phyloP scores from a whole-genome alignment of 805 yeast genomes.

The Metschnikowia matae region DNA sequence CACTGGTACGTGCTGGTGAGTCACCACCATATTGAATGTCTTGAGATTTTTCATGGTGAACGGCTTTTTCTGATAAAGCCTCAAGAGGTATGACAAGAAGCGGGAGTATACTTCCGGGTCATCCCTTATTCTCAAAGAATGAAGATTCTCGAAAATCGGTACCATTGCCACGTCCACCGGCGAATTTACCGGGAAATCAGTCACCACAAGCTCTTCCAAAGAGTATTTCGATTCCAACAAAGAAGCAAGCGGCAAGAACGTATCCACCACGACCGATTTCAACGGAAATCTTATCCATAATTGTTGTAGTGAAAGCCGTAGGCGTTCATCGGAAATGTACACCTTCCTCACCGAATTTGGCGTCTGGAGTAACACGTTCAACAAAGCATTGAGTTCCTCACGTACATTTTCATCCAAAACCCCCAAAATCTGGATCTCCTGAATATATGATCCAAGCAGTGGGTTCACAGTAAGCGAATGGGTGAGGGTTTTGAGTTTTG shows the following conservation, averaged over 20 bases:
- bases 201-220: constrained; percentile 12
- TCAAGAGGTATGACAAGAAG: constrained; percentile 6
- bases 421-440: constrained; percentile 3
- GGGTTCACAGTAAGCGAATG: constrained; percentile 34
- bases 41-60: constrained; percentile 13
- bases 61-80: constrained; percentile 9
- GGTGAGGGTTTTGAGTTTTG: constrained; percentile 39
- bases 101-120: constrained; percentile 6
- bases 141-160: constrained; percentile 7
- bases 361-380: constrained; percentile 4
- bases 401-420: background rate
- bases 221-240: background rate
- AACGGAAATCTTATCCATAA: constrained; percentile 14
- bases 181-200: constrained; percentile 4
- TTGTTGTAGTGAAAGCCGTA: constrained; percentile 7
- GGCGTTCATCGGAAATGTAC: constrained; percentile 17
- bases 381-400: constrained; percentile 3
- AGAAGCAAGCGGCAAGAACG: constrained; percentile 6
- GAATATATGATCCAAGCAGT: constrained; percentile 20
- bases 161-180: constrained; percentile 1
- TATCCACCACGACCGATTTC: constrained; percentile 21
- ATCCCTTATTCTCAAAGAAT: constrained; percentile 8
- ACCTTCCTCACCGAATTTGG: constrained; percentile 13
- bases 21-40: constrained; percentile 26
- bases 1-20: constrained; percentile 12